phyloP scores from a whole-genome alignment of 1,284 basidiomycete genomes.

The Fomitopsis pinicola region DNA sequence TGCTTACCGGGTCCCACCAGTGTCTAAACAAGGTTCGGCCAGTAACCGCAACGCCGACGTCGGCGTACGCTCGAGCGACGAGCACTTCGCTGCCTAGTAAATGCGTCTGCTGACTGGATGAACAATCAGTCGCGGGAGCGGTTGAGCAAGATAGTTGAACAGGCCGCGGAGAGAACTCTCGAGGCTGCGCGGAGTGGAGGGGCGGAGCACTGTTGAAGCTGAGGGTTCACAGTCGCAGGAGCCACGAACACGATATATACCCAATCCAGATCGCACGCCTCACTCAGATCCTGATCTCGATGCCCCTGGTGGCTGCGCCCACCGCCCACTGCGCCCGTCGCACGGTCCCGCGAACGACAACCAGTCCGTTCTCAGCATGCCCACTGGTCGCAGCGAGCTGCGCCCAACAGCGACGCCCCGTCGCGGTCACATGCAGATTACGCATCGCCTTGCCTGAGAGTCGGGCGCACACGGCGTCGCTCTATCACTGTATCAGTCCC shows the following conservation, averaged over 20 bases:
- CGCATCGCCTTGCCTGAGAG: not conserved
- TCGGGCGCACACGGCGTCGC: not conserved
- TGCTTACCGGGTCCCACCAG: not conserved
- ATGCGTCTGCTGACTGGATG: not conserved
- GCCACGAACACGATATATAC: not conserved
- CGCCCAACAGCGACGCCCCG: not conserved
- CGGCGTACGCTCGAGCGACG: not conserved
- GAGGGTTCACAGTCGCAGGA: too few species aligned
- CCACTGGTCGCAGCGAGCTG: not conserved
- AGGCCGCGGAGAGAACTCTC: not conserved
- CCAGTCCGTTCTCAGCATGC: not conserved
- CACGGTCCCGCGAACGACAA: not conserved
- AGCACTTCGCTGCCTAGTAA: not conserved
- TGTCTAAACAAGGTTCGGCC: conserved; percentile 2
- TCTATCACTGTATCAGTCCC: not conserved
- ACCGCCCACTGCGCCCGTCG: not conserved
- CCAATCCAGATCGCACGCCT: not conserved
- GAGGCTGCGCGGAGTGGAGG: not conserved
- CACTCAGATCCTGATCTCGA: not conserved
- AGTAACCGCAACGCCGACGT: not conserved
- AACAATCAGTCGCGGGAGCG: not conserved
- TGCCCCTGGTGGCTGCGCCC: not conserved
- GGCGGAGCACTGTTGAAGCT: not conserved
- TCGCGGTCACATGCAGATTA: not conserved
- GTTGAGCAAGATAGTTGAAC: not conserved